These are phyloP conservation scores for Didymella exigua DNA, from an alignment of 2,329 filamentous ascomycete genomes.

Conservation along the genomic window DNA sequence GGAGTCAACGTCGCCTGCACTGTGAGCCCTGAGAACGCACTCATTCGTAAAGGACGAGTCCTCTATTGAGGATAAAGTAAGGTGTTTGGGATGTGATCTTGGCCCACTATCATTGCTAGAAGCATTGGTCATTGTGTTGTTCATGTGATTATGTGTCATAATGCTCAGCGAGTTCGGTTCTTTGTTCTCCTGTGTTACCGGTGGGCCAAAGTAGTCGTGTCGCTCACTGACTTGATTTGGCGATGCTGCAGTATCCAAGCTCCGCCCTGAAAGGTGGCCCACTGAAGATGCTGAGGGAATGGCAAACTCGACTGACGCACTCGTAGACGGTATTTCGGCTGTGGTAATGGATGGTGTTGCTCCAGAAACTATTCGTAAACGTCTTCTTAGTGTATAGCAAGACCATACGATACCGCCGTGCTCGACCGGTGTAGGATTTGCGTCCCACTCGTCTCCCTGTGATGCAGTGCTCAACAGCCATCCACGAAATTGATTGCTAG, in stretches of 20 bases:
- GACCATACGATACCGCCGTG: slow-evolving; percentile 74
- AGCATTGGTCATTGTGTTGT: slow-evolving; percentile 2
- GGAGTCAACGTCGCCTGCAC: slow-evolving; percentile 49
- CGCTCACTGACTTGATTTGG: slow-evolving; percentile 32
- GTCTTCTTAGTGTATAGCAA: slow-evolving; percentile 69
- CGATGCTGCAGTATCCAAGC: slow-evolving; percentile 16
- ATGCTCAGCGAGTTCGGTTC: not conserved
- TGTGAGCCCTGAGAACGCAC: slow-evolving; percentile 49
- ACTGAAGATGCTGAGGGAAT: slow-evolving; percentile 33
- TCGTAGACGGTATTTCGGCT: slow-evolving; percentile 40
- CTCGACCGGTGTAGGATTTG: slow-evolving; percentile 55
- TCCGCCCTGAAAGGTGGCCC: slow-evolving; percentile 19
- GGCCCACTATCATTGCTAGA: slow-evolving; percentile 2
- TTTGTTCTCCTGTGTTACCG: not conserved
- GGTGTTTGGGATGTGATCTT: slow-evolving; percentile 18
- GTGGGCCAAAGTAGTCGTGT: slow-evolving; percentile 51
- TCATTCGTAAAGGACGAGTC: slow-evolving; percentile 46
- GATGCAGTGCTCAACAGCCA: slow-evolving; percentile 68
- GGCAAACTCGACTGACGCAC: slow-evolving; percentile 39
- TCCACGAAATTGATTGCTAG: slow-evolving; percentile 63
- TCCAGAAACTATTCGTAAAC: slow-evolving; percentile 72
- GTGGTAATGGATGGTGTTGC: slow-evolving; percentile 16
- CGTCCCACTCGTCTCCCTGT: slow-evolving; percentile 59
- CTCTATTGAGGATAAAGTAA: slow-evolving; percentile 30
- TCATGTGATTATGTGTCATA: slow-evolving; percentile 15